These are phyloP conservation scores for Cyberlindnera samutprakarnensis DNA, from an alignment of 805 yeast species.

Conservation along the genomic window DNA sequence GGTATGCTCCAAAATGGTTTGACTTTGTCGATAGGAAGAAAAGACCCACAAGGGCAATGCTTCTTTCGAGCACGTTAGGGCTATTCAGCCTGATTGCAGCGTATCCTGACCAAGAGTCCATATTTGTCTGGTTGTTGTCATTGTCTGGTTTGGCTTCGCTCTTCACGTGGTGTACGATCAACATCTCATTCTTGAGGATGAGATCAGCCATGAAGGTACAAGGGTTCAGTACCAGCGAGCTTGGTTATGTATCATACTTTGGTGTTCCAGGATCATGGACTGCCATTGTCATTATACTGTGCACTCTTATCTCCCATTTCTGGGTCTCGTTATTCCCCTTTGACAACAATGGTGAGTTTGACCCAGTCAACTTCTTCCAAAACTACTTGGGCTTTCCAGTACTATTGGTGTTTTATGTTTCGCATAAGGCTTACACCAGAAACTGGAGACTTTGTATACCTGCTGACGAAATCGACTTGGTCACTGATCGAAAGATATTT, in stretches of 20 bases:
- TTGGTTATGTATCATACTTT: conserved; percentile 43
- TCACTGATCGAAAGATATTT: conserved; percentile 42
- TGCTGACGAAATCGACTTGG: conserved; percentile 45
- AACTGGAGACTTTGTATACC: conserved; percentile 27
- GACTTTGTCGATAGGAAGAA: conserved; percentile 49
- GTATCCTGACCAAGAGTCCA: conserved; percentile 45
- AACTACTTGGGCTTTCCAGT: conserved; percentile 42
- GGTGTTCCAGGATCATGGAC: conserved; percentile 47
- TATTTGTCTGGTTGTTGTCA: conserved; percentile 58
- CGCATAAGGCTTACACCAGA: conserved; percentile 36
- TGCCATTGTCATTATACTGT: conserved; percentile 38
- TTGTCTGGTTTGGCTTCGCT: conserved; percentile 54
- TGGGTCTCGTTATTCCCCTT: conserved; percentile 61
- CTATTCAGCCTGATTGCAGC: conserved; percentile 61
- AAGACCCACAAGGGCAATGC: conserved; percentile 50
- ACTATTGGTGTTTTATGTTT: conserved; percentile 35
- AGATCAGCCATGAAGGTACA: conserved; percentile 50
- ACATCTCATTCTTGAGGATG: conserved; percentile 48
- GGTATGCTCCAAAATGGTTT: conserved; percentile 47
- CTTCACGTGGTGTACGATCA: conserved; percentile 56
- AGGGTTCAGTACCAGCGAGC: conserved; percentile 37
- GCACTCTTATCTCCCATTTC: conserved; percentile 50
- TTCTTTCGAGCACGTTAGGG: conserved; percentile 42
- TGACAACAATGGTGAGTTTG: conserved; percentile 28
- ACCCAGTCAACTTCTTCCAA: conserved; percentile 39